These are phyloP conservation scores for Spirogloea muscicola DNA, from an alignment of 139 green algal genomes.

Conservation along the genomic window DNA sequence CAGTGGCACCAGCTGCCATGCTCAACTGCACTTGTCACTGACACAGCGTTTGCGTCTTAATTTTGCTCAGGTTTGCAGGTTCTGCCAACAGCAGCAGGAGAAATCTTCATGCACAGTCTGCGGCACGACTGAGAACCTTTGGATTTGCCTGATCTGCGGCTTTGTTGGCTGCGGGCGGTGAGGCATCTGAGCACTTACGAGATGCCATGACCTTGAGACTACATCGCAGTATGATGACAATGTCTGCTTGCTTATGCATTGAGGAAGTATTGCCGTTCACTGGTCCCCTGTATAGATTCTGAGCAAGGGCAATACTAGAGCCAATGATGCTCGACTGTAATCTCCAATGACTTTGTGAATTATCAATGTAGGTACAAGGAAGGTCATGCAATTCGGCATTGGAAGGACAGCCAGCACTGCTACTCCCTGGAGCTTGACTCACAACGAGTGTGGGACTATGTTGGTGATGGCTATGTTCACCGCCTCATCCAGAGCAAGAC, in stretches of 20 bases:
- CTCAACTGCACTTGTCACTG: neutral
- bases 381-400: slow-evolving; percentile 84
- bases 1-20: neutral
- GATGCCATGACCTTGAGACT: slow-evolving; percentile 64
- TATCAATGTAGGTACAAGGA: slow-evolving; percentile 65
- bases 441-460: slow-evolving; percentile 96
- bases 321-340: neutral
- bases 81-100: slow-evolving; percentile 39
- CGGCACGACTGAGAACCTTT: slow-evolving; percentile 68
- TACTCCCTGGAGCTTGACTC: slow-evolving; percentile 87
- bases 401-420: slow-evolving; percentile 72
- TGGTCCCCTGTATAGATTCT: neutral
- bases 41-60: neutral
- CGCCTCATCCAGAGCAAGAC: slow-evolving; percentile 86
- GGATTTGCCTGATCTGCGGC: slow-evolving; percentile 98
- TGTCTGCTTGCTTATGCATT: neutral
- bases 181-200: slow-evolving; percentile 77
- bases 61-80: slow-evolving; percentile 48
- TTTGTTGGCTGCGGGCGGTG: slow-evolving; percentile 76
- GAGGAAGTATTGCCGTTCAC: neutral
- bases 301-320: no score
- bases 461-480: slow-evolving; percentile 91
- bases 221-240: neutral
- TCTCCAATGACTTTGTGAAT: neutral
- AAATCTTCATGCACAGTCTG: slow-evolving; percentile 68